These are phyloP conservation scores for Lachnellula hyalina DNA, from an alignment of 2,329 filamentous ascomycete species.

Conservation along the genomic window DNA sequence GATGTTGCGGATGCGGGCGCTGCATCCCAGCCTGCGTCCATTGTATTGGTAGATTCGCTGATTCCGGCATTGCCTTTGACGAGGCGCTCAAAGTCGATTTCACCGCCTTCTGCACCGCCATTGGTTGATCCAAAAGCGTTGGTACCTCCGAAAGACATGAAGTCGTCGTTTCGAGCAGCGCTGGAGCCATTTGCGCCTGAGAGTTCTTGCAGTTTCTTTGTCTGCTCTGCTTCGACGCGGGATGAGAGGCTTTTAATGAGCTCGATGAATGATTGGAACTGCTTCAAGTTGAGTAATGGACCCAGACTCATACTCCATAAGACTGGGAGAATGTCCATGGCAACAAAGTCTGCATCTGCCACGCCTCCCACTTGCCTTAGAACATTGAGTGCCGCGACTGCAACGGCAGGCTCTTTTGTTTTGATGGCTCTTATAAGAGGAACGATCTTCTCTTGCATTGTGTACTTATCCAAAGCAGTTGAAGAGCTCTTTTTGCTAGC, in stretches of 20 bases:
- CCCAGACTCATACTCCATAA: constrained; percentile 91
- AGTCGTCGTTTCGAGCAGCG: constrained; percentile 54
- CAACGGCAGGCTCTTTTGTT: constrained; percentile 95
- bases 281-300: constrained; percentile 77
- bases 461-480: constrained; percentile 91
- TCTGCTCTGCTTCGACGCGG: constrained; percentile 84
- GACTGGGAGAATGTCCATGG: constrained; percentile 82
- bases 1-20: constrained; percentile 31
- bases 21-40: constrained; percentile 49
- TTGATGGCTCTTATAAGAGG: constrained; percentile 89
- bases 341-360: constrained; percentile 85
- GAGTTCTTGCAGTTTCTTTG: constrained; percentile 80
- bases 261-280: constrained; percentile 86
- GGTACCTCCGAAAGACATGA: constrained; percentile 65
- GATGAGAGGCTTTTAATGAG: constrained; percentile 76
- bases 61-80: constrained; percentile 64
- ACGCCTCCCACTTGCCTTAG: constrained; percentile 75
- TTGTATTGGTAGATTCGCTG: constrained; percentile 33
- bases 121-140: constrained; percentile 46
- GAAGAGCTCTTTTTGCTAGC: constrained; percentile 54
- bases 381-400: constrained; percentile 86
- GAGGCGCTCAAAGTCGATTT: constrained; percentile 80
- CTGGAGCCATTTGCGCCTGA: constrained; percentile 51
- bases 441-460: constrained; percentile 95
- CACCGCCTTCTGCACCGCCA: constrained; percentile 58